phyloP scores from a whole-genome alignment of 108 stramenopile species.

The Epipyxis sp. region DNA sequence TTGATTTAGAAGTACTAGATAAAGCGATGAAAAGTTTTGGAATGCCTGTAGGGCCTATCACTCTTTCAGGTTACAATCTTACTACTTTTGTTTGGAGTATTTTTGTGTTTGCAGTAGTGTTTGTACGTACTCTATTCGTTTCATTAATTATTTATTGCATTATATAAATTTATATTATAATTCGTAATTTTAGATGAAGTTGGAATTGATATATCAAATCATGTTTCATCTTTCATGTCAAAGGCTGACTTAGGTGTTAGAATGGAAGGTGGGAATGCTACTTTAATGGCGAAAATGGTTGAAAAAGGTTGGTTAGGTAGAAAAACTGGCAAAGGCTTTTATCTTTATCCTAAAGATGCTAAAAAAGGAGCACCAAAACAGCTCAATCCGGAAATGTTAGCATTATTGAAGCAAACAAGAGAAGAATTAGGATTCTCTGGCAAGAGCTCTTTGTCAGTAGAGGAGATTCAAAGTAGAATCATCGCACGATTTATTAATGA shows the following conservation, averaged over 20 bases:
- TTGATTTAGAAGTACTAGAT: constrained; percentile 67
- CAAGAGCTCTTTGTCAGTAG: constrained; percentile 54
- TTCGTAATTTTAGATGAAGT: too few relatives aligned
- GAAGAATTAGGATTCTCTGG: constrained; percentile 31
- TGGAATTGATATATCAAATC: constrained; percentile 88
- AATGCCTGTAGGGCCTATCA: constrained; percentile 91
- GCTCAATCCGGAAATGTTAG: constrained; percentile 69
- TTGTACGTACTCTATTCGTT: too few relatives aligned
- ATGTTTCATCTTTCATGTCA: constrained; percentile 78
- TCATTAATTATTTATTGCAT: too few relatives aligned
- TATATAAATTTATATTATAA: too few relatives aligned
- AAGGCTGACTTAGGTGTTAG: constrained; percentile 84
- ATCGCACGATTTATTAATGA: constrained; percentile 93
- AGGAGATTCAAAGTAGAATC: constrained; percentile 90
- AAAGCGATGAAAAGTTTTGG: constrained; percentile 88
- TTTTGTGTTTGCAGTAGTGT: too few relatives aligned
- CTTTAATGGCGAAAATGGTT: constrained; percentile 84
- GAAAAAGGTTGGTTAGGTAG: constrained; percentile 91
- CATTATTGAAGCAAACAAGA: neutral
- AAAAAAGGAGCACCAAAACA: constrained; percentile 72
- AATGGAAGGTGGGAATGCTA: constrained; percentile 88
- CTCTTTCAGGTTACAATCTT: too few relatives aligned
- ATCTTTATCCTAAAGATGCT: constrained; percentile 69
- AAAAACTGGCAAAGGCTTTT: constrained; percentile 95
- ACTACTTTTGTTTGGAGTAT: too few relatives aligned